Base-by-base conservation (phyloP, 2,329 filamentous ascomycete species). In the Thielaviopsis musarum region DNA sequence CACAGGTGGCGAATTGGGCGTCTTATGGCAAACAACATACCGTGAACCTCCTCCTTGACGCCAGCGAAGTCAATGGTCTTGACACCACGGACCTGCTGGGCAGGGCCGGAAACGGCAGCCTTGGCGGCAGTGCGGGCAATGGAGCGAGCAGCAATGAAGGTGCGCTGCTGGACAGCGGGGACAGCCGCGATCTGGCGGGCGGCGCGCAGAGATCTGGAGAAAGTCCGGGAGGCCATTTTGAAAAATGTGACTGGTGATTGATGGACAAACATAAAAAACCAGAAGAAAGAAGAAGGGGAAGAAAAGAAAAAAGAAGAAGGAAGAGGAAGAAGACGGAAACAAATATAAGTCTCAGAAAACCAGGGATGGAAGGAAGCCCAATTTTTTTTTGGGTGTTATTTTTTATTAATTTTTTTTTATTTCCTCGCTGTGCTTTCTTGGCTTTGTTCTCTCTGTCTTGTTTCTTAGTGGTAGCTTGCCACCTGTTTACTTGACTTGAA, bases 61-160 rank as follows among this genome's bases (percentile, higher is more conserved):
- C 90, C 93, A 66, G 93, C 93, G 74, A 98, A 98, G 83, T 97
- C 91, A 75, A 98, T 91, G 68, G 91, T 96, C 88, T 98, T 97
- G 71, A 95, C 77, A 73, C 93, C 93, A 71, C 93, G 86, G 66
- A 81, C 77, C 79, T 89, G 85, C 78, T 89, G 85, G 60, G 70
- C 69, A 65, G 73, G 70, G 63, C 72, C 75, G 66, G 74, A 71
- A 55, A 76, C 72, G 64, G 75, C 75, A 65, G 76, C 74, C 66
- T 74, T 76, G 65, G 78, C 76, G 66, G 77, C 74, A 63, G 76
- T 75, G 65, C 79, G 73, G 64, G 77, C 76, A 63, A 77, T 73
- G 69, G 74, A 77, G 67, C 80, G 73, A 66, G 80, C 81, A 69
- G 78, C 80, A 68, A 78, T 77, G 68, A 84, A 82, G 64, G 80